Conservation (phyloP, 768 basidiomycete species). For the Boletus insuetus region DNA sequence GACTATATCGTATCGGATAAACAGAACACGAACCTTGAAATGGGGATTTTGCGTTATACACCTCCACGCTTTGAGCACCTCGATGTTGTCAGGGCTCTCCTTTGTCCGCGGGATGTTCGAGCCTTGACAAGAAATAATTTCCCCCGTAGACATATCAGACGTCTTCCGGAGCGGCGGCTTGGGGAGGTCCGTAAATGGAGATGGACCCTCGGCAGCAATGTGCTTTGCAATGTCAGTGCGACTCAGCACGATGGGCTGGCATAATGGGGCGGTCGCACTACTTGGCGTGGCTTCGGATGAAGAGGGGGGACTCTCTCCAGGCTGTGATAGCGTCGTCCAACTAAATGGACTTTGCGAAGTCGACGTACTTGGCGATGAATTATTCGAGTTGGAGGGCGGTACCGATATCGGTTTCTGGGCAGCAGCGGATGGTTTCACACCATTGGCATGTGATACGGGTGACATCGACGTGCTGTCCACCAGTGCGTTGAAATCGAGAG, state of each 20-base stretch:
- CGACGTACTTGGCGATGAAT: conserved; percentile 28
- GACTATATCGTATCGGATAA: background rate
- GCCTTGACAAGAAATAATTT: conserved; percentile 64
- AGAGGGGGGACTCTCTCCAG: conserved; percentile 35
- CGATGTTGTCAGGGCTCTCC: conserved; percentile 70
- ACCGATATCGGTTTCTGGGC: conserved; percentile 19
- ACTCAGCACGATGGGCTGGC: conserved; percentile 25
- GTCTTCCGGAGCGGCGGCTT: conserved; percentile 39
- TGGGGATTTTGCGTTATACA: conserved; percentile 71
- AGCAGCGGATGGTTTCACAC: conserved; percentile 11
- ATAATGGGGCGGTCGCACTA: conserved; percentile 29
- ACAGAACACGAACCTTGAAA: conserved; percentile 58
- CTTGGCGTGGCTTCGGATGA: conserved; percentile 32
- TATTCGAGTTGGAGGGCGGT: conserved; percentile 16
- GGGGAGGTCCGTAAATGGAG: conserved; percentile 45
- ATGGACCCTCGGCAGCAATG: conserved; percentile 56
- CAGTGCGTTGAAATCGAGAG: conserved; percentile 34
- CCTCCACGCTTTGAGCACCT: conserved; percentile 77
- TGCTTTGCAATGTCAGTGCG: conserved; percentile 49
- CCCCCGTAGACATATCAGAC: conserved; percentile 41
- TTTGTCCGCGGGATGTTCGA: conserved; percentile 66
- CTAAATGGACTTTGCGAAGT: conserved; percentile 25
- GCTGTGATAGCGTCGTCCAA: conserved; percentile 25
- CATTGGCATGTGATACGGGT: conserved; percentile 49
- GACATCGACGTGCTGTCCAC: conserved; percentile 31